A percentile compares a stretch with the other conserved stretches of the same genome.
These are phyloP conservation scores for Calonectria hawksworthii DNA, from an alignment of 2,329 filamentous ascomycete genomes.

Conservation along the genomic window DNA sequence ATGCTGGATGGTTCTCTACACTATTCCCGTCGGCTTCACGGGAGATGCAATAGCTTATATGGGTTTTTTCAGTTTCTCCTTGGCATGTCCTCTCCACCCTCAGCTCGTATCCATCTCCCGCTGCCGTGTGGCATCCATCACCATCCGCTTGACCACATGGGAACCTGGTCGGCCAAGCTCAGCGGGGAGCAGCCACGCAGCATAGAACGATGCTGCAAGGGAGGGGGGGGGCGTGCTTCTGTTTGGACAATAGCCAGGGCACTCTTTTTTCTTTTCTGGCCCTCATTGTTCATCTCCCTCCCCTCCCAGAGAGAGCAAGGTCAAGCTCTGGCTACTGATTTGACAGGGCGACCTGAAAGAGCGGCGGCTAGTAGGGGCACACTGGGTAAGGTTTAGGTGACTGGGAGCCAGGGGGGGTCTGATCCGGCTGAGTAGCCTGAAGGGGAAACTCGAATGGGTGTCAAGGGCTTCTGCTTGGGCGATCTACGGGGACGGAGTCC, in stretches of 20 bases:
- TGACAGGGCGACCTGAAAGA: not conserved
- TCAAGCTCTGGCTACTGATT: not conserved
- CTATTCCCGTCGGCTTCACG: not conserved
- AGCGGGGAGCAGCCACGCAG: not conserved
- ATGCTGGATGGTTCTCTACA: not conserved
- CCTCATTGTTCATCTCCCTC: not conserved
- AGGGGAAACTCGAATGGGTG: not conserved
- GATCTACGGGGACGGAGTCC: not conserved
- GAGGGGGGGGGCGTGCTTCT: not conserved
- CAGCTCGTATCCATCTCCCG: conserved; percentile 1
- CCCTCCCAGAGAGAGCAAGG: not conserved
- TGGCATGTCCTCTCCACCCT: not conserved
- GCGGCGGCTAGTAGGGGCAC: not conserved
- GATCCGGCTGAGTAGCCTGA: not conserved
- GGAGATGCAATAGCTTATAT: not conserved
- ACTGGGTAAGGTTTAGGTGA: conserved; percentile 5
- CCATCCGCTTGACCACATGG: not conserved
- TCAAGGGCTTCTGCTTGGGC: not conserved
- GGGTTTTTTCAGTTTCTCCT: not conserved
- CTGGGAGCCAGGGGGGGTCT: not conserved
- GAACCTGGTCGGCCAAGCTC: not conserved
- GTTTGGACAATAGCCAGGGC: not conserved
- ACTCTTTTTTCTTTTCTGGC: not conserved
- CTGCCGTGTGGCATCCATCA: conserved; percentile 4
- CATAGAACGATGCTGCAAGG: not conserved